Conservation (phyloP, 1,284 basidiomycete species). For the Volvariella volvacea region DNA sequence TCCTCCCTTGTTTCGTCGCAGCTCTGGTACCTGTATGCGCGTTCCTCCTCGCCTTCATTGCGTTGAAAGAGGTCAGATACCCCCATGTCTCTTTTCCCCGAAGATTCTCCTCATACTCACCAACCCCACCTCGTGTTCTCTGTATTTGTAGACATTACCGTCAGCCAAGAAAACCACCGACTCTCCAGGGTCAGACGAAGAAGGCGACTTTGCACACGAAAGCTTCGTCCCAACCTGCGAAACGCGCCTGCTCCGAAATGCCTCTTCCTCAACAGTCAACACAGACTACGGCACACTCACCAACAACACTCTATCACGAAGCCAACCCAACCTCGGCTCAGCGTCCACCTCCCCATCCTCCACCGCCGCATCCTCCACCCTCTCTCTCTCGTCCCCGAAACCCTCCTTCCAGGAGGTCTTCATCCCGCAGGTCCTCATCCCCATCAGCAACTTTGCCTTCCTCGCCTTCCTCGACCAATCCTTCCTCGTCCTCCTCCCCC, state of each 20-base stretch:
- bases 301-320: no score
- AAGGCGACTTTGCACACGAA: no score
- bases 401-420: constrained; percentile 25
- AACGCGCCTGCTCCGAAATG: no score
- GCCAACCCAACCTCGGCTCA: no score
- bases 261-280: no score
- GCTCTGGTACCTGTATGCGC: constrained; percentile 17
- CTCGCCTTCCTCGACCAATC: constrained; percentile 55
- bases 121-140: no score
- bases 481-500: constrained; percentile 45
- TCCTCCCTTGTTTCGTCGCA: constrained; percentile 27
- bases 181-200: no score
- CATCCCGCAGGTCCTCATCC: constrained; percentile 40
- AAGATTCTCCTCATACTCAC: no score
- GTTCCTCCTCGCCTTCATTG: constrained; percentile 17
- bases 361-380: no score
- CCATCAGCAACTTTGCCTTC: constrained; percentile 52
- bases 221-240: no score
- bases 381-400: no score
- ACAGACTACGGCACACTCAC: no score
- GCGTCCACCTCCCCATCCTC: constrained; percentile 41
- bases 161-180: not conserved
- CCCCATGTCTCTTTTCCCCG: not conserved
- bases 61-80: constrained; percentile 24
- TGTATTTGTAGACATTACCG: not conserved